phyloP scores from a whole-genome alignment of 2,329 filamentous ascomycete species.

The Rutstroemia sydowiana region DNA sequence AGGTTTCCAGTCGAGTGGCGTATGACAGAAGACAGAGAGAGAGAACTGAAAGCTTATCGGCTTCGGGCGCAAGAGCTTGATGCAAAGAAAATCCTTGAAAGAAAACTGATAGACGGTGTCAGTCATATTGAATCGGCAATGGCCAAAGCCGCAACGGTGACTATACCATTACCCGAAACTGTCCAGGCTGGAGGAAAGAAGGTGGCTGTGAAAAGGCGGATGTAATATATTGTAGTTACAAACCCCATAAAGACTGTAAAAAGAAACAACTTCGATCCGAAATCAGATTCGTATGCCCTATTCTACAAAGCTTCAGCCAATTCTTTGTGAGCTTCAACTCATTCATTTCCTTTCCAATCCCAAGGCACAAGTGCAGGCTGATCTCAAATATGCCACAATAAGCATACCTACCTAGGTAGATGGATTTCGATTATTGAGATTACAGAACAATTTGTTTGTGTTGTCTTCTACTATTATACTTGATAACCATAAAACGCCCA shows the following conservation, averaged over 20 bases:
- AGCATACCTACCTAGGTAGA: no score
- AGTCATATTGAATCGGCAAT: slow-evolving; percentile 39
- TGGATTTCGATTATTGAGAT: no score
- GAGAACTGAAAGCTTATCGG: slow-evolving; percentile 57
- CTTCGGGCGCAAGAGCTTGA: slow-evolving; percentile 46
- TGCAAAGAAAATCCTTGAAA: slow-evolving; percentile 43
- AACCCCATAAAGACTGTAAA: not conserved
- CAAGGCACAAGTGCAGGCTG: no score
- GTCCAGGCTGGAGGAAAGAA: slow-evolving; percentile 16
- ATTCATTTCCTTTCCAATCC: no score
- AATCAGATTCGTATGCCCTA: not conserved
- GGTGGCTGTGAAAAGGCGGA: slow-evolving; percentile 21
- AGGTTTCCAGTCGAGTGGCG: slow-evolving; percentile 79
- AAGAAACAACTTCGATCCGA: not conserved
- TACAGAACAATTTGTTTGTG: no score
- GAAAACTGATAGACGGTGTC: slow-evolving; percentile 52
- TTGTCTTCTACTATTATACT: no score
- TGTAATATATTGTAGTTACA: slow-evolving; percentile 22
- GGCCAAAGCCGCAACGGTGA: slow-evolving; percentile 13
- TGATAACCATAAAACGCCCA: no score
- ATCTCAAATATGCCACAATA: no score
- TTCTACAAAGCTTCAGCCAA: not conserved
- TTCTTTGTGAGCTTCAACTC: no score
- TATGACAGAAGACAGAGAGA: slow-evolving; percentile 61
- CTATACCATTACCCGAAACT: slow-evolving; percentile 25